Base-by-base conservation (phyloP, 2,329 filamentous ascomycete species). In the Aspergillus ochraceus region DNA sequence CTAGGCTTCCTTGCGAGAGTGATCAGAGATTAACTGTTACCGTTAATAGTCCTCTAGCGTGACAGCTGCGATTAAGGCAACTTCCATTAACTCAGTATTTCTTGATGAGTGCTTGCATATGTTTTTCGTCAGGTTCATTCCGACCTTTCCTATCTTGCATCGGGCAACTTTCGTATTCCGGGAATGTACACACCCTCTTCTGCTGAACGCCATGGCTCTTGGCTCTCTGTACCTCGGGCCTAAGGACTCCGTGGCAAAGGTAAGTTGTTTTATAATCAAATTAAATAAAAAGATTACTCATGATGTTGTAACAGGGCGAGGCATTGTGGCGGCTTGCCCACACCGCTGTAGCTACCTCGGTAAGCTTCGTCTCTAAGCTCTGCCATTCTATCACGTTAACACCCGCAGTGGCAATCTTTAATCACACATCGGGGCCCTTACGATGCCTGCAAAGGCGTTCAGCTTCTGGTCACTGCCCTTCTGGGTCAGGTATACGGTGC, bases 121-220 rank as follows among this genome's bases (percentile, higher is more conserved):
- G 77, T 81, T 80, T 66, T 81, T 80, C 57, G 72, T 72, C 14
- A 73, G 77, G 17, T 80, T 81, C 59, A 79, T 80, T 26, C 78
- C 78, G 3, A 80, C 77, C 1, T 80, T 80, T 56, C 78, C 78
- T 5, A 70, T 80, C n/a, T 64, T 80, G 17, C 77, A 80, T 65
- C 70, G 75, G 59, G 72, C 77, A 32, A 80, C 78, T 0, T 80
- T 80, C 26, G 71, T 79, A 1, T 80, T 80, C 55, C 70, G 75
- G 49, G 77, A 80, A 60, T 79, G 76, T 62, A 76, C 76, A 1
- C 77, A 80, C 57, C 72, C 78, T 17, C 64, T 80, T 14, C 65
- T 80, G 1, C 65, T 80, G 0, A 80, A 80, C 63, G 77, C 77
- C 17, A 80, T 80, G 61, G 79, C 79, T 2, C 76, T 80, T 39